A percentile compares a stretch with the other conserved stretches of the same genome.
phyloP scores from a whole-genome alignment of 2,329 filamentous ascomycete genomes.

The Talaromyces sp. region DNA sequence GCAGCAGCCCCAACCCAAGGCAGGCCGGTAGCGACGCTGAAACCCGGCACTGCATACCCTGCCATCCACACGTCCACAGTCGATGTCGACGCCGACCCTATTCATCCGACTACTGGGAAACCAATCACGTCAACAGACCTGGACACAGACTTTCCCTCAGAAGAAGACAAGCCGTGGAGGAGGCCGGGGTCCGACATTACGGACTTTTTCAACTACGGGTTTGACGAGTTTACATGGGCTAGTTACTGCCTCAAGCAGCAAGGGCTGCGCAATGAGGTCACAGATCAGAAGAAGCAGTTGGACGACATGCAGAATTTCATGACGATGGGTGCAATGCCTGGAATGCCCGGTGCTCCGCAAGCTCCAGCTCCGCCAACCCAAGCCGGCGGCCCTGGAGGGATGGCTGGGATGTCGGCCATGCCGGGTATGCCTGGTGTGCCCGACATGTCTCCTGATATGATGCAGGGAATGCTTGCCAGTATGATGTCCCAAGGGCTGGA shows the following conservation, averaged over 20 bases:
- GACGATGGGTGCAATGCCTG: conserved; percentile 43
- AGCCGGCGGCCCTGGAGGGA: conserved; percentile 20
- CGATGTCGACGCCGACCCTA: conserved; percentile 76
- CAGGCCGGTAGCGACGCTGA: conserved; percentile 37
- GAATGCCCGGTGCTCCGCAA: conserved; percentile 33
- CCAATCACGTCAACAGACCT: conserved; percentile 78
- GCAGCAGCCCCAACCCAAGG: conserved; percentile 26
- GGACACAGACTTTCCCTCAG: conserved; percentile 65
- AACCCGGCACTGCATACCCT: conserved; percentile 60
- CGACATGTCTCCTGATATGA: conserved; percentile 51
- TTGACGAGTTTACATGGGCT: conserved; percentile 97
- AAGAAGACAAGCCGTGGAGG: conserved; percentile 87
- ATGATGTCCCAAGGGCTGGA: conserved; percentile 53
- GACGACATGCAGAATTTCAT: conserved; percentile 59
- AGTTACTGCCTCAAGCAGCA: conserved; percentile 89
- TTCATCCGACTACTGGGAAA: conserved; percentile 68
- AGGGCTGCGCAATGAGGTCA: conserved; percentile 68
- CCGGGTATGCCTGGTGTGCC: conserved; percentile 41
- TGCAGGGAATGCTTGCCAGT: conserved; percentile 54
- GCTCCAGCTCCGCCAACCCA: conserved; percentile 23
- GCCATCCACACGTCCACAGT: conserved; percentile 70
- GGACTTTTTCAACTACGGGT: conserved; percentile 99
- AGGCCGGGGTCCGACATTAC: conserved; percentile 89
- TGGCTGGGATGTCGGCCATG: conserved; percentile 28
- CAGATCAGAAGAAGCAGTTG: conserved; percentile 69